Evolutionary conservation across 2,329 filamentous ascomycete genomes (phyloP), one percentile per base, ranked within the genome.

Genomic region (Knufia fluminis): DNA sequence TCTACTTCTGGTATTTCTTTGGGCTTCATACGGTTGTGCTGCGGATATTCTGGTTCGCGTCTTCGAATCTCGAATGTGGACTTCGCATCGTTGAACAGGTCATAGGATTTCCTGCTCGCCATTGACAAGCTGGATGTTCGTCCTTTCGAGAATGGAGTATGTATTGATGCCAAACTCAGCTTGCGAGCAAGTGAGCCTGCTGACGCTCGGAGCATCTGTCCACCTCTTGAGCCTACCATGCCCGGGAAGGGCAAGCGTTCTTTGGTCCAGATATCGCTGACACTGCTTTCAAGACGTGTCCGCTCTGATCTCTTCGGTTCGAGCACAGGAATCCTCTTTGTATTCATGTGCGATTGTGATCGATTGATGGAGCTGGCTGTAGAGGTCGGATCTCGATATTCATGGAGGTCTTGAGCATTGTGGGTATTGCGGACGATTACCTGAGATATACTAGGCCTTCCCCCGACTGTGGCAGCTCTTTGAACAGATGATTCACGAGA

Each of bases 391-490:
- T 65, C 68, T 12, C 54, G 62, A 32, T 73, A 65, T 14, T 71
- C 64, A 3, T 76, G 66, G 4, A 69, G 63, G 38, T 83, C 77
- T 58, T 81, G 83, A 41, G 79, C 71, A 2, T 79, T 77, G 58
- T 82, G 82, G 0, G 90, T 95, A 60, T 94, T 94, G 62, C 86
- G 91, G 61, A 96, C 79, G 42, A 94, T 84, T 46, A 95, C 81
- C 60, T 92, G 86, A 54, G 78, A 84, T 46, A 84, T 66, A 35
- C 80, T 75, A 12, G 78, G 77, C 57, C 81, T 86, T 12, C 81
- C 74, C 14, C 84, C 82, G 20, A 89, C 73, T 0, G 87, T 87
- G 1, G 83, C 82, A 23, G 87, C 80, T 52, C 87, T 78, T 58
- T 91, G 86, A 54, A 94, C 83, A 1, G 88, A 94, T 58, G 89